Percentiles rank a stretch among this genome's conserved stretches.
Evolutionary conservation across 768 basidiomycete genomes (phyloP).

Genomic region (Hericium rajendrae): DNA sequence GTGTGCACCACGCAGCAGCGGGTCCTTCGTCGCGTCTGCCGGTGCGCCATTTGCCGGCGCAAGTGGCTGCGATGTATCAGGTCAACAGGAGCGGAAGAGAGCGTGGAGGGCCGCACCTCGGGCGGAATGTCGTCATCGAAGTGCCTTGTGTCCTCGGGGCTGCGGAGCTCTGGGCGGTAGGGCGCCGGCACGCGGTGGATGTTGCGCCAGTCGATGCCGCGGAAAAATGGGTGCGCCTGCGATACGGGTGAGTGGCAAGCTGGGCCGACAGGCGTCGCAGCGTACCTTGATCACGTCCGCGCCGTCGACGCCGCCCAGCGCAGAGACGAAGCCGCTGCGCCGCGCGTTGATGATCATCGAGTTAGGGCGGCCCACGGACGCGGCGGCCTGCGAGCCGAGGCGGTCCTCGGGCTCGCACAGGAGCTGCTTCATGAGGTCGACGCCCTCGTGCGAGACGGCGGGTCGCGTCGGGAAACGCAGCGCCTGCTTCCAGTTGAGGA

Average conservation of each 20-base stretch:
- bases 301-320: slow-evolving; percentile 59
- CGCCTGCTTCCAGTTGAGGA: slow-evolving; percentile 88
- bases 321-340: slow-evolving; percentile 61
- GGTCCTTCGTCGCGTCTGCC: slow-evolving; percentile 81
- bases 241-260: slow-evolving; percentile 4
- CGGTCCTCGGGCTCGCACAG: slow-evolving; percentile 96
- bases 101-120: slow-evolving; percentile 45
- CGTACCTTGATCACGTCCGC: slow-evolving; percentile 80
- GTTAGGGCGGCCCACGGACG: slow-evolving; percentile 66
- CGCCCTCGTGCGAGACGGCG: slow-evolving; percentile 76
- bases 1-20: slow-evolving; percentile 75
- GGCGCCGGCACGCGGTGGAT: slow-evolving; percentile 80
- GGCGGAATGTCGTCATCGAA: slow-evolving; percentile 92
- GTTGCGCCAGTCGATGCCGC: slow-evolving; percentile 81
- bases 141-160: slow-evolving; percentile 85
- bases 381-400: slow-evolving; percentile 64
- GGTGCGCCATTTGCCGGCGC: slow-evolving; percentile 82
- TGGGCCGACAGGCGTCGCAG: background rate
- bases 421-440: slow-evolving; percentile 79
- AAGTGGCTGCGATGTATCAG: slow-evolving; percentile 55
- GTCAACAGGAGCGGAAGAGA: too few relatives aligned
- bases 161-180: slow-evolving; percentile 75
- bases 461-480: slow-evolving; percentile 83
- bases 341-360: slow-evolving; percentile 66
- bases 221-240: slow-evolving; percentile 85